Evolutionary conservation across 2,329 filamentous ascomycete species (phyloP).

Genomic region (Penicillium janthinellum): DNA sequence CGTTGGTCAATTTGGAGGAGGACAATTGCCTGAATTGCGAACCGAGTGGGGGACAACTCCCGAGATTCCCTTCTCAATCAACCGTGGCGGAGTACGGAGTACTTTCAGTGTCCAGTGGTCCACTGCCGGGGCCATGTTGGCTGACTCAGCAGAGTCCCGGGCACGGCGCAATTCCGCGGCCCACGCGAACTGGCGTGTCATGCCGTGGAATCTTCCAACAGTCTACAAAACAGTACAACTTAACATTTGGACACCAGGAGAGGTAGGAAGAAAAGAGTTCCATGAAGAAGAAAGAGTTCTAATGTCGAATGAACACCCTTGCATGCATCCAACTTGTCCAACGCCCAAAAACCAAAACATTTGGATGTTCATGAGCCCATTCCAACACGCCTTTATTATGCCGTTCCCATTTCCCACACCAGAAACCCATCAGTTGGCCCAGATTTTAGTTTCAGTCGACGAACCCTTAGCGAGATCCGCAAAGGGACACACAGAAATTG

Average conservation of each 20-base stretch:
- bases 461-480: conserved; percentile 27
- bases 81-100: neutral
- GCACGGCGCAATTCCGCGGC: neutral
- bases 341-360: neutral
- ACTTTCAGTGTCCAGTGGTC: too few species aligned
- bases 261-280: neutral
- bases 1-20: neutral
- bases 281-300: neutral
- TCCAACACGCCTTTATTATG: conserved; percentile 19
- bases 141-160: neutral
- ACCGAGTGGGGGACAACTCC: conserved; percentile 20
- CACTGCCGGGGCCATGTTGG: neutral
- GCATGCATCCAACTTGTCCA: neutral
- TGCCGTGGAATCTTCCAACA: too few species aligned
- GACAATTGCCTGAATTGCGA: conserved; percentile 12
- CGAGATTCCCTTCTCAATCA: conserved; percentile 1
- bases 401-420: conserved; percentile 1
- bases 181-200: too few species aligned
- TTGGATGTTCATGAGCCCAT: neutral
- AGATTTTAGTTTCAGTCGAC: conserved; percentile 36
- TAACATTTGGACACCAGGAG: neutral
- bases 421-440: conserved; percentile 19
- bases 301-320: neutral
- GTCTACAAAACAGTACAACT: too few species aligned
- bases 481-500: conserved; percentile 33